A percentile compares a stretch with the other conserved stretches of the same genome.
phyloP scores from a whole-genome alignment of 2,329 filamentous ascomycete species.

The Chaetomiaceae sp. region DNA sequence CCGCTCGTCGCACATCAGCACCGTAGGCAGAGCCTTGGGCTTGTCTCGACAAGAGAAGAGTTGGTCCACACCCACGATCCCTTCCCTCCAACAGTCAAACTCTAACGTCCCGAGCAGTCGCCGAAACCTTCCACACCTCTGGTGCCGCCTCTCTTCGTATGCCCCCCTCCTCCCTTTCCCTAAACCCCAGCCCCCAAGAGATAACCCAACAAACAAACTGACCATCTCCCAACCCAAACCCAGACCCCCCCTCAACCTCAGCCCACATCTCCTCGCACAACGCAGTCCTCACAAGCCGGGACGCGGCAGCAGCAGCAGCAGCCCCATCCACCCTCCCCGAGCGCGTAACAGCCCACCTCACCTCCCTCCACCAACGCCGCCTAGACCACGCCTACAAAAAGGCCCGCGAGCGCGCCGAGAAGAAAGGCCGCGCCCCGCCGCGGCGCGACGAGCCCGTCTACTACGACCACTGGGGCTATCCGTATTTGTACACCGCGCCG shows the following conservation, averaged over 20 bases:
- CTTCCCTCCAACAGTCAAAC: too few relatives aligned
- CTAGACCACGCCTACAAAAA: conserved; percentile 54
- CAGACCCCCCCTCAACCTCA: conserved; percentile 6
- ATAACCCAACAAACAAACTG: too few relatives aligned
- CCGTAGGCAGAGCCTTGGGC: conserved; percentile 41
- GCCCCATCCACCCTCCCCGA: background rate
- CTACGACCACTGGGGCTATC: conserved; percentile 51
- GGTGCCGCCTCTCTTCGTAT: conserved; percentile 43
- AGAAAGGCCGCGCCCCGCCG: conserved; percentile 45
- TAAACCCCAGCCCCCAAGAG: too few relatives aligned
- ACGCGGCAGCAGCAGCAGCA: background rate
- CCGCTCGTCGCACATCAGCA: conserved; percentile 50
- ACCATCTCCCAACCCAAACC: background rate
- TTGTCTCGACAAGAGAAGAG: conserved; percentile 42
- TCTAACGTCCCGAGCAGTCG: conserved; percentile 25
- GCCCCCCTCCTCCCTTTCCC: background rate
- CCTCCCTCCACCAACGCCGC: conserved; percentile 29
- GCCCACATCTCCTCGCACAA: conserved; percentile 67
- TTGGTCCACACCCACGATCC: conserved; percentile 23
- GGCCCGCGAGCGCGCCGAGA: conserved; percentile 45
- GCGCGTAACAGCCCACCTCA: conserved; percentile 35
- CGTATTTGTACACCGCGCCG: conserved; percentile 46
- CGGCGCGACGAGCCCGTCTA: conserved; percentile 40
- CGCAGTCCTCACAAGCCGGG: conserved; percentile 43
- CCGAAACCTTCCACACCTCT: conserved; percentile 44